A percentile compares a stretch with the other conserved stretches of the same genome.
Conservation (phyloP, 2,329 filamentous ascomycete species). For the Trichoderma gracile region DNA sequence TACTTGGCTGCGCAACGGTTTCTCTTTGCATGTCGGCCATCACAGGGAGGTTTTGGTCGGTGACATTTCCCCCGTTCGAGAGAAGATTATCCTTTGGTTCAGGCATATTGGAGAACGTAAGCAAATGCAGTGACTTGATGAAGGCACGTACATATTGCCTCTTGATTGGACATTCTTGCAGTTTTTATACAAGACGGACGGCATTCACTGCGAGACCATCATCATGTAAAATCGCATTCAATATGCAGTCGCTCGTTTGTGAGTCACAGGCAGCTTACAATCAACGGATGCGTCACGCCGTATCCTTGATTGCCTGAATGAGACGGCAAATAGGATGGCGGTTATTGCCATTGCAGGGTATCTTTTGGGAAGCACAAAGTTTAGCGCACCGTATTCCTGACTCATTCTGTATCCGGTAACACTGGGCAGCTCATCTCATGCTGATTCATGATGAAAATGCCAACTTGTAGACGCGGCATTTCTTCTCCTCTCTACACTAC, state of each 20-base stretch:
- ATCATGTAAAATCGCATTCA: background rate
- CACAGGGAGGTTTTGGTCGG: background rate
- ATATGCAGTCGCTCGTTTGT: background rate
- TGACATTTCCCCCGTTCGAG: background rate
- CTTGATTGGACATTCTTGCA: too few relatives aligned
- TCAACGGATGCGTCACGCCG: background rate
- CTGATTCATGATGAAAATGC: too few relatives aligned
- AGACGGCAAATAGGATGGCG: background rate
- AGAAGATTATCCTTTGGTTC: background rate
- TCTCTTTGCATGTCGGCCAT: background rate
- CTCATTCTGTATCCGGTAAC: background rate
- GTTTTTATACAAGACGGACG: background rate
- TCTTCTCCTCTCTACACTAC: too few relatives aligned
- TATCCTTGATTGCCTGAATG: background rate
- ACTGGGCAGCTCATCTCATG: too few relatives aligned
- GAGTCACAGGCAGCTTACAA: slow-evolving; percentile 9
- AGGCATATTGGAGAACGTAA: background rate
- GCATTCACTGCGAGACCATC: background rate
- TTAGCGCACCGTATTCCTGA: background rate
- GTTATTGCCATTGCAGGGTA: background rate
- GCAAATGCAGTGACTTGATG: background rate
- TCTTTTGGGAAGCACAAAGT: background rate
- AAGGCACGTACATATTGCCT: background rate
- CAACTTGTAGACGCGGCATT: too few relatives aligned
- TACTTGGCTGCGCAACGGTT: background rate